These are phyloP conservation scores for Bonia amplexicaulis DNA, from an alignment of 176 grass and related monocot species.

Conservation along the genomic window DNA sequence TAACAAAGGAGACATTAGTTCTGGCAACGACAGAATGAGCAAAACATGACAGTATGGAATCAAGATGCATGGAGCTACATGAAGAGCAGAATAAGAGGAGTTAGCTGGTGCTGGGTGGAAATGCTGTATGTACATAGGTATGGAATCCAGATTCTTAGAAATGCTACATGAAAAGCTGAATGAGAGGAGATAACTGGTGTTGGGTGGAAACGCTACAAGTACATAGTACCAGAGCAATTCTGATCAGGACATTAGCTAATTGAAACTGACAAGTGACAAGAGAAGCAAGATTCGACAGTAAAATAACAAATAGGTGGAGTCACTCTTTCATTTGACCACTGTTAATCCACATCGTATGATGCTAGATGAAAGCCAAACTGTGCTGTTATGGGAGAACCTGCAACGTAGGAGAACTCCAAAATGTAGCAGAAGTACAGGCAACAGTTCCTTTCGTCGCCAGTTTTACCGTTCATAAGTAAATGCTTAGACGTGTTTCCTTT, in stretches of 20 bases:
- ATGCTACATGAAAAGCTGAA: not conserved
- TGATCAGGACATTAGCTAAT: not conserved
- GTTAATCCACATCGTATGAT: not conserved
- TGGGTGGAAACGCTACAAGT: not conserved
- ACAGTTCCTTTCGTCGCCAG: not conserved
- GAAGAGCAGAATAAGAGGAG: not conserved
- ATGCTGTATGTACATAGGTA: not conserved
- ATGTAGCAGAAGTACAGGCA: not conserved
- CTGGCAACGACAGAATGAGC: not conserved
- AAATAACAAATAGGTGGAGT: not conserved
- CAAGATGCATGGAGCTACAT: not conserved
- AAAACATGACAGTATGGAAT: not conserved
- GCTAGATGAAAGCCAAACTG: not conserved
- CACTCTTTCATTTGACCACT: not conserved
- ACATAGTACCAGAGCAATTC: not conserved
- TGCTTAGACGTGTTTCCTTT: not conserved
- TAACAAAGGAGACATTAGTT: constrained; percentile 14
- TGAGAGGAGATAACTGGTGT: not conserved
- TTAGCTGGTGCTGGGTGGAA: not conserved
- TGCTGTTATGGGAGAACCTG: not conserved
- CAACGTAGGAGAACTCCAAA: not conserved
- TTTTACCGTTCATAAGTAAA: not conserved
- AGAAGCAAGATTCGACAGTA: not conserved
- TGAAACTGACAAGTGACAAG: not conserved
- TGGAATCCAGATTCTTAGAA: not conserved